phyloP scores from a whole-genome alignment of 148 eudicot species.

The Rhododendron williamsianum region DNA sequence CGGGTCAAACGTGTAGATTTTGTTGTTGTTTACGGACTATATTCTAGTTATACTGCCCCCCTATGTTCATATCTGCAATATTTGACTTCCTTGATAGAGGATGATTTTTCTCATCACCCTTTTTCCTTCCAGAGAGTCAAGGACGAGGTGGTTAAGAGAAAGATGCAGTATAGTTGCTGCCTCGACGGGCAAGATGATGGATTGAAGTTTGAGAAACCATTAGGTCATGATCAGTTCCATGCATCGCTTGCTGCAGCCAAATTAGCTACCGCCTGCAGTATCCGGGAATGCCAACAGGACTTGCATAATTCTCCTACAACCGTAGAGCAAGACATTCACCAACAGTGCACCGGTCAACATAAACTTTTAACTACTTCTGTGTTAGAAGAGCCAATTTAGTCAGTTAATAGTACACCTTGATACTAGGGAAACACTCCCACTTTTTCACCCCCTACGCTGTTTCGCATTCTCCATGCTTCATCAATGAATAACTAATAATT shows the following conservation, averaged over 20 bases:
- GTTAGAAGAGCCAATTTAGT: constrained; percentile 45
- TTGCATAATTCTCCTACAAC: constrained; percentile 15
- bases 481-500: neutral
- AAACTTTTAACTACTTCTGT: constrained; percentile 26
- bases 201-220: constrained; percentile 38
- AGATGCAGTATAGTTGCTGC: constrained; percentile 24
- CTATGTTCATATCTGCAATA: neutral
- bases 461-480: neutral
- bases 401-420: constrained; percentile 34
- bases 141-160: constrained; percentile 50
- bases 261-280: constrained; percentile 11
- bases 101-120: neutral
- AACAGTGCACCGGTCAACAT: constrained; percentile 30
- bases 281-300: constrained; percentile 24
- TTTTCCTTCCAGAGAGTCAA: constrained; percentile 45
- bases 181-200: constrained; percentile 23
- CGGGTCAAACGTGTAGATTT: neutral
- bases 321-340: constrained; percentile 19
- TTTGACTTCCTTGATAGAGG: neutral
- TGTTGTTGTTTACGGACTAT: neutral
- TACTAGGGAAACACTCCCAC: neutral
- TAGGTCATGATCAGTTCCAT: constrained; percentile 57
- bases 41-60: no score
- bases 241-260: constrained; percentile 40
- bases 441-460: neutral